Base-by-base conservation (phyloP, 169 alveolate genomes). In the Plasmodium gonderi region DNA sequence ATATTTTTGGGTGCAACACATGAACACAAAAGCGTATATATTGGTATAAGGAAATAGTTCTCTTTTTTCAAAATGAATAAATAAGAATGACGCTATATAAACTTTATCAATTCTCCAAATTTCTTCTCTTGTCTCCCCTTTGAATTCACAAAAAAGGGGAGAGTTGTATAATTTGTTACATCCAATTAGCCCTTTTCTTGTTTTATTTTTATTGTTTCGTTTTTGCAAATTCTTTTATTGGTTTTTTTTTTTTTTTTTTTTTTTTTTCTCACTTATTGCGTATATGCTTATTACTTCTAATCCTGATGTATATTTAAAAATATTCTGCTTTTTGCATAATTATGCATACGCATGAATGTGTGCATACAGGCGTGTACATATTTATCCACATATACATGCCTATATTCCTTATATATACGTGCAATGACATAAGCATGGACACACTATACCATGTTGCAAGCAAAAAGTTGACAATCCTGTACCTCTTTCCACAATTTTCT, bases 261-360 rank as follows among this genome's bases (percentile, higher is more conserved):
- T 23, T 49, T n/a, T 23, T 9, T 9, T 14, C 3, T 14, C 23
- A 23, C 12, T 49, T 23, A 49, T 1, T 49, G 23, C 65, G 4
- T 23, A 49, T 11, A 45, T 45, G 60, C 67, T 38, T 76, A 38
- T 20, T 76, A 31, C 26, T 14, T 44, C 3, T 76, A 6, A 20
- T 51, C 3, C 54, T 14, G 31, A 40, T 76, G 67, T 29, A 75
- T 17, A 44, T 75, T 33, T 44, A n/a, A 33, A 69, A 69, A 69
- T 44, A 36, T 36, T 72, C 29, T 42, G 31, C n/a, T 12, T 1
- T 8, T 42, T 44, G 17, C 14, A 64, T 17, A 64, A 17, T 20
- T 2, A 64, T 64, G 6, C 75, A 64, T 64, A 64, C 75, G 64
- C 83, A 76, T 38, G 54, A 17, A 36, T 76, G 67, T 76, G 51